These are phyloP conservation scores for Leucogyrophana mollusca DNA, from an alignment of 768 basidiomycete species.

Conservation along the genomic window DNA sequence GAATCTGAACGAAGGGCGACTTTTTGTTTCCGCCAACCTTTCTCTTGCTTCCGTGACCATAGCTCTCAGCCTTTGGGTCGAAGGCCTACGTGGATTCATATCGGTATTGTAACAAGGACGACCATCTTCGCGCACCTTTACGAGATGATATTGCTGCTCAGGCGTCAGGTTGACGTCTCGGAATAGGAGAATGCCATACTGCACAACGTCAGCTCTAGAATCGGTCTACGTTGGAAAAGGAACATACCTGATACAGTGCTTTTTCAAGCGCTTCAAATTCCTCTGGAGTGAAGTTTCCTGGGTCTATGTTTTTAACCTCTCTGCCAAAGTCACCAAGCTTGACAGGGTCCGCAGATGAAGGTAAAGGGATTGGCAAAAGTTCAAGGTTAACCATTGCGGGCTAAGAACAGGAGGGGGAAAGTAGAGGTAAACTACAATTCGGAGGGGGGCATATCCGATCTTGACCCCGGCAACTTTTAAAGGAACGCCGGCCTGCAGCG, in stretches of 20 bases:
- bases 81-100: conserved; percentile 28
- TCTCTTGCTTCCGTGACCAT: conserved; percentile 45
- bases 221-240: neutral
- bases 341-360: neutral
- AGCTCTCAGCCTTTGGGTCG: conserved; percentile 29
- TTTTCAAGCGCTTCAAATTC: neutral
- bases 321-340: conserved; percentile 1
- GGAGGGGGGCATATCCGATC: too few species aligned
- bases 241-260: conserved; percentile 1
- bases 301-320: neutral
- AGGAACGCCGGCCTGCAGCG: too few species aligned
- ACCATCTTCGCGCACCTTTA: neutral
- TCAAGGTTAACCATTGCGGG: neutral
- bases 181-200: conserved; percentile 1
- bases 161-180: neutral
- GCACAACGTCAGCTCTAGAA: neutral
- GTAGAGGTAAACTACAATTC: too few species aligned
- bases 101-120: neutral
- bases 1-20: conserved; percentile 44
- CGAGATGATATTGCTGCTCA: neutral
- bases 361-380: neutral
- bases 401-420: too few species aligned
- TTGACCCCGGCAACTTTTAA: too few species aligned
- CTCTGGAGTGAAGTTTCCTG: neutral
- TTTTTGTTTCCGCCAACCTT: conserved; percentile 37